Percentiles rank a stretch among this genome's conserved stretches.
These are phyloP conservation scores for Aspergillus incahuasiensis DNA, from an alignment of 495 filamentous ascomycete genomes.

Conservation along the genomic window DNA sequence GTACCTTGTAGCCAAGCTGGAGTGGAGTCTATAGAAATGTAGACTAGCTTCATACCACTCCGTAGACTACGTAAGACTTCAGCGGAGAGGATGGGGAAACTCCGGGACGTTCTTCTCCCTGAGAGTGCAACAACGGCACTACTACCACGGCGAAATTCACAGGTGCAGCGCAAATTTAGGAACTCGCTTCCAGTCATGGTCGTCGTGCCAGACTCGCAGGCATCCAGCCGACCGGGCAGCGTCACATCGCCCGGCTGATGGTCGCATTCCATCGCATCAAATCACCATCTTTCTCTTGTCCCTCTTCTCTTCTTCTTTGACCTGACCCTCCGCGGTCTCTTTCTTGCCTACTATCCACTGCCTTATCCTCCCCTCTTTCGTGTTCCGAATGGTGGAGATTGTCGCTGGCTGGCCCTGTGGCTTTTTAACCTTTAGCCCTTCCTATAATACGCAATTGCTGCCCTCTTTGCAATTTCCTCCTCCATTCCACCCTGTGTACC, in stretches of 20 bases:
- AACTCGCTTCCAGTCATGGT: constrained; percentile 8
- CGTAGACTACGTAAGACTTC: not conserved
- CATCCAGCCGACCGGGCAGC: constrained; percentile 20
- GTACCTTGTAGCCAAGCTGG: not conserved
- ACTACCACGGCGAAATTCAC: constrained; percentile 1
- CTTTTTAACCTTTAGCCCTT: constrained; percentile 6
- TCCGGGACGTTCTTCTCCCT: constrained; percentile 1
- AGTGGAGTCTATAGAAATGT: not conserved
- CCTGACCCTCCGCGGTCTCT: constrained; percentile 2
- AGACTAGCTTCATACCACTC: not conserved
- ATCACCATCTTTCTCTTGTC: constrained; percentile 5
- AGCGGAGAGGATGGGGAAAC: constrained; percentile 11
- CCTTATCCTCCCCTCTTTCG: constrained; percentile 9
- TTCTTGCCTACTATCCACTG: constrained; percentile 14
- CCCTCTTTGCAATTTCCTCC: not conserved
- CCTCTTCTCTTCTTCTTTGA: not conserved
- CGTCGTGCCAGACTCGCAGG: not conserved
- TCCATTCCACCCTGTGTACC: constrained; percentile 5
- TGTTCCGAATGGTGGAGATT: constrained; percentile 16
- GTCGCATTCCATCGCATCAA: constrained; percentile 23
- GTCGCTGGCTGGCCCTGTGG: constrained; percentile 19
- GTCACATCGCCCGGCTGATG: constrained; percentile 28
- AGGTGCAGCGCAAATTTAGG: not conserved
- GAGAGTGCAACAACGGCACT: not conserved
- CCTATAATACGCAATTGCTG: constrained; percentile 19